Base-by-base conservation (phyloP, 2,329 filamentous ascomycete genomes). In the Colletotrichum musae region DNA sequence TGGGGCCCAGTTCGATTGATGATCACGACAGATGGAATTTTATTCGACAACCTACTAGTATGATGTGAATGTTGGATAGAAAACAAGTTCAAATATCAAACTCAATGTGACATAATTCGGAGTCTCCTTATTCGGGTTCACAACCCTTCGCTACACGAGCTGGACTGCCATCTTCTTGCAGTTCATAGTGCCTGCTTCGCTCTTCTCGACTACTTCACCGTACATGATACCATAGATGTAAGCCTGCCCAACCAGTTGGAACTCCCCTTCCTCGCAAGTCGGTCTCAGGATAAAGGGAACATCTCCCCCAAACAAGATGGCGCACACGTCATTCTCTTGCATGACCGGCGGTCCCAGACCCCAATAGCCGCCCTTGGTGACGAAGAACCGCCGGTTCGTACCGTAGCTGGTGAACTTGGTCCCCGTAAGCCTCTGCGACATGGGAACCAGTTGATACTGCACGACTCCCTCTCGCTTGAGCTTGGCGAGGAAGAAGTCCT, bases 311-410 rank as follows among this genome's bases (percentile, higher is more conserved):
- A 58, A 12, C 18, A 58, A n/a, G 12, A 58, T 18, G 6, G 54
- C 54, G 26, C 54, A 58, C 4, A 58, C 54, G n/a, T 58, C 54
- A 16, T 36, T n/a, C 13, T 3, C 1, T 15, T 21, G 54, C 54
- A 58, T 58, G 3, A 43, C 1, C 36, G 54, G 41, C 3, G 36
- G 54, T 4, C 54, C 54, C 36, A 45, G 1, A 10, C 54, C 54
- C 54, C 54, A 58, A 18, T 58, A 58, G 15, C 54, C 54, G n/a
- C 12, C 21, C 18, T 9, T 24, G n/a, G 54, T 58, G 5, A 24
- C 24, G 54, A 58, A 58, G 32, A 58, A 58, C n/a, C 54, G 54
- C 36, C 54, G 12, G 6, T 58, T 58, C 5, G 54, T 21, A 5
- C 36, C 32, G 41, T 58, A 45, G 36, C 21, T 45, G n/a, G 15